Conservation (phyloP, 2,329 filamentous ascomycete genomes). For the Neofusicoccum umdonicola region DNA sequence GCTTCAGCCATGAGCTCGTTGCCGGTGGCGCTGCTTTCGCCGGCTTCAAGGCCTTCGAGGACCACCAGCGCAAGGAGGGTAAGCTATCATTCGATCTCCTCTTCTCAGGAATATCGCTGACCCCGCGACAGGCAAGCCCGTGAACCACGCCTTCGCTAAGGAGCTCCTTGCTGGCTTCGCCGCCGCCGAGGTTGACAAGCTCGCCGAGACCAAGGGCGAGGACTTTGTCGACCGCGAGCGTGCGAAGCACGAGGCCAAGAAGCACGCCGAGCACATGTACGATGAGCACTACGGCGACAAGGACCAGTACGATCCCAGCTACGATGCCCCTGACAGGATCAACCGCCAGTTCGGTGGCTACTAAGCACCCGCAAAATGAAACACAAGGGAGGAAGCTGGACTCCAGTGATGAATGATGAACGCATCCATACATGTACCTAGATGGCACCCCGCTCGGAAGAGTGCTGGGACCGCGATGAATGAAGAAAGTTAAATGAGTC, state of each 20-base stretch:
- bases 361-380: background rate
- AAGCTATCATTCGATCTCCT: background rate
- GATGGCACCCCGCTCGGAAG: background rate
- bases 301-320: constrained; percentile 48
- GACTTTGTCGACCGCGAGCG: constrained; percentile 50
- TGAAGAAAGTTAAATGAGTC: background rate
- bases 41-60: constrained; percentile 77
- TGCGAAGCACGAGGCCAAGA: constrained; percentile 46
- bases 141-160: constrained; percentile 74
- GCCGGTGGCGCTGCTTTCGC: constrained; percentile 75
- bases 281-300: constrained; percentile 47
- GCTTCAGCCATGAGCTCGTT: constrained; percentile 69
- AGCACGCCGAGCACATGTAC: constrained; percentile 46
- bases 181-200: constrained; percentile 72
- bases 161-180: constrained; percentile 71
- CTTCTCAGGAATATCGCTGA: background rate
- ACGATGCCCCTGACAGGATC: constrained; percentile 25
- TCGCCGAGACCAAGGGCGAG: constrained; percentile 58
- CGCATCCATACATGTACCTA: background rate
- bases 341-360: constrained; percentile 24
- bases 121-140: constrained; percentile 57
- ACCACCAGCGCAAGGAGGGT: constrained; percentile 68
- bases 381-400: background rate
- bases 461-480: background rate
- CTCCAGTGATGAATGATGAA: background rate